Percentiles rank a stretch among this genome's conserved stretches.
Conservation (phyloP, 169 alveolate species). For the Ichthyophthirius multifiliis region DNA sequence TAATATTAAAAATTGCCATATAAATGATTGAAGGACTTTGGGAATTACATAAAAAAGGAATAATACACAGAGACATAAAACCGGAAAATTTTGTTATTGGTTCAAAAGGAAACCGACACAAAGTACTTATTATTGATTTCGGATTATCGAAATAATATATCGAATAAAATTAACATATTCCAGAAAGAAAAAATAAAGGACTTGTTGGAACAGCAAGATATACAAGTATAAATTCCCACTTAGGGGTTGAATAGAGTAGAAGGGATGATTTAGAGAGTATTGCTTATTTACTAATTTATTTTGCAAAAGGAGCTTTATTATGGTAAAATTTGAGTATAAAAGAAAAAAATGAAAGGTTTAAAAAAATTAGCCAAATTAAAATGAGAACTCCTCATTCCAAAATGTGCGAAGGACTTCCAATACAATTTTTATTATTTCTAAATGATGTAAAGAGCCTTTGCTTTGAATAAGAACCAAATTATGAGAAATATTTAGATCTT, state of each 20-base stretch:
- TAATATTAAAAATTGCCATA: conserved; percentile 6
- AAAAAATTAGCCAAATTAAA: conserved; percentile 45
- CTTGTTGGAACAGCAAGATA: conserved; percentile 71
- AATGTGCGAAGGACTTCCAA: conserved; percentile 52
- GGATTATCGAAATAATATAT: conserved; percentile 22
- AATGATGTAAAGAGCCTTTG: background rate
- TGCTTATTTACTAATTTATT: conserved; percentile 66
- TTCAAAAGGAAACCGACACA: background rate
- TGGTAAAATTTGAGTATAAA: conserved; percentile 72
- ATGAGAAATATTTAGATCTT: background rate
- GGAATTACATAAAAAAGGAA: conserved; percentile 5
- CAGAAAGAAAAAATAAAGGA: conserved; percentile 53
- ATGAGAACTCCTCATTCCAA: conserved; percentile 35
- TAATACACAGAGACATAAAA: conserved; percentile 38
- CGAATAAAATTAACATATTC: conserved; percentile 45
- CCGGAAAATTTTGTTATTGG: conserved; percentile 41
- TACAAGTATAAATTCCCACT: conserved; percentile 65
- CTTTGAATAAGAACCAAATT: background rate
- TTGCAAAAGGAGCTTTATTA: conserved; percentile 69
- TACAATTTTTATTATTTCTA: conserved; percentile 15
- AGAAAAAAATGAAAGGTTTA: conserved; percentile 50
- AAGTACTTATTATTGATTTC: conserved; percentile 28
- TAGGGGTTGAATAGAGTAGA: conserved; percentile 67
- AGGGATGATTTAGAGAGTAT: conserved; percentile 81
- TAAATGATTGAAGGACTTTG: conserved; percentile 11